Conservation (phyloP, 2,329 filamentous ascomycete species). For the Alternaria longipes region DNA sequence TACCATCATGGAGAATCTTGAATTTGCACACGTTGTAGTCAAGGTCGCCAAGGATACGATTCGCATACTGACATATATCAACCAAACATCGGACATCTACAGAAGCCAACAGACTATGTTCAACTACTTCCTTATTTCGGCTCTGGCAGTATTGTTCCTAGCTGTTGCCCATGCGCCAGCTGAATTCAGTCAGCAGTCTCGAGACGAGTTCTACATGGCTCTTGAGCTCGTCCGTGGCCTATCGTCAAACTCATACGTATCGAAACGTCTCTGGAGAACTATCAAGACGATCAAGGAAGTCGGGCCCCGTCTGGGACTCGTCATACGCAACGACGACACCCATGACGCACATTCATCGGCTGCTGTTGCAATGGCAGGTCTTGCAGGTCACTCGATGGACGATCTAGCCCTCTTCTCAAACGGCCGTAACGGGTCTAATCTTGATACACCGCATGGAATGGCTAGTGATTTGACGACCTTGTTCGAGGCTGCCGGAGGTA, state of each 20-base stretch:
- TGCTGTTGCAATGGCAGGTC: slow-evolving; percentile 71
- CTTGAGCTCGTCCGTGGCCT: slow-evolving; percentile 78
- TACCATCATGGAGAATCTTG: slow-evolving; percentile 79
- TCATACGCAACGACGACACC: slow-evolving; percentile 54
- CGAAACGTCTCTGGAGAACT: slow-evolving; percentile 76
- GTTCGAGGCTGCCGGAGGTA: slow-evolving; percentile 70
- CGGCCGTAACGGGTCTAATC: slow-evolving; percentile 42
- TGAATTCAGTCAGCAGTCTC: slow-evolving; percentile 72
- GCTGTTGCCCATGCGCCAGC: slow-evolving; percentile 79
- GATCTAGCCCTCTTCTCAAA: slow-evolving; percentile 61
- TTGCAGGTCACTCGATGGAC: slow-evolving; percentile 70
- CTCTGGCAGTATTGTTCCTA: slow-evolving; percentile 78
- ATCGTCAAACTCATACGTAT: slow-evolving; percentile 75
- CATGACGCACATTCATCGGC: slow-evolving; percentile 68
- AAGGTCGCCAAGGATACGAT: slow-evolving; percentile 81
- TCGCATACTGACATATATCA: slow-evolving; percentile 73
- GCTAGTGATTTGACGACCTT: slow-evolving; percentile 70
- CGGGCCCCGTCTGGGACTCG: slow-evolving; percentile 72
- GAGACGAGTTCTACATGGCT: slow-evolving; percentile 81
- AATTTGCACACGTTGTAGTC: slow-evolving; percentile 77
- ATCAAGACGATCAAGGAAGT: slow-evolving; percentile 76
- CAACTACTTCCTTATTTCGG: slow-evolving; percentile 80
- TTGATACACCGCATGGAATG: slow-evolving; percentile 66
- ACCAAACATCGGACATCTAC: slow-evolving; percentile 77
- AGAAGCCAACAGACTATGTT: slow-evolving; percentile 77